Base-by-base conservation (phyloP, 2,329 filamentous ascomycete species). In the Penicillium sp. region DNA sequence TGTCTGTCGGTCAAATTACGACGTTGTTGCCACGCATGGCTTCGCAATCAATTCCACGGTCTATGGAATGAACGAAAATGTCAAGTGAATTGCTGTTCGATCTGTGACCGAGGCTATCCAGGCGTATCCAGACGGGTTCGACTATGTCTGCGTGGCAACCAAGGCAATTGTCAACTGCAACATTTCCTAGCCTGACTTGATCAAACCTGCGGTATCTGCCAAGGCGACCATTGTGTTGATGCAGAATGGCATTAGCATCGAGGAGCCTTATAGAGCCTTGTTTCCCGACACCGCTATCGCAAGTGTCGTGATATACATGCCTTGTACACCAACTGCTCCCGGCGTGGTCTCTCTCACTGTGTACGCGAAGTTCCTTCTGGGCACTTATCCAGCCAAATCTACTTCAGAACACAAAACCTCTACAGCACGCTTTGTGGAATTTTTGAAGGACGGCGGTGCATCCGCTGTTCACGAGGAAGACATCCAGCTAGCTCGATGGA, bases 211-310 rank as follows among this genome's bases (percentile, higher is more conserved):
- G n/a, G 50, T 53, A 13, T 53, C 50, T 53, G 19, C 50, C 6
- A 35, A 37, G n/a, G 40, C 50, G 35, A 37, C 19, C 30, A 53
- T 53, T 15, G 33, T 35, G 13, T 19, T 53, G n/a, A 37, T 37
- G 33, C 50, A 53, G n/a, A 53, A 53, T 28, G 50, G 50, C n/a
- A 53, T 53, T 22, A 28, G 30, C 33, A 53, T 53, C 13, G 50
- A 53, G 33, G 33, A 53, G 4, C 50, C 50, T n/a, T 53, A 53
- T 24, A 38, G 33, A 24, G 30, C 28, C 3, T 10, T 53, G 4
- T 53, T 53, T 33, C 50, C 50, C 7, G 33, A 53, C 6, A 53
- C 12, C 0, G 8, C 50, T 13, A 53, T 53, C 12, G 12, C 50
- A 9, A 53, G 50, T 40, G 33, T 53, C 19, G 50, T 53, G 28